Conservation (phyloP, 805 yeast genomes). For the Metahyphopichia silvanorum region DNA sequence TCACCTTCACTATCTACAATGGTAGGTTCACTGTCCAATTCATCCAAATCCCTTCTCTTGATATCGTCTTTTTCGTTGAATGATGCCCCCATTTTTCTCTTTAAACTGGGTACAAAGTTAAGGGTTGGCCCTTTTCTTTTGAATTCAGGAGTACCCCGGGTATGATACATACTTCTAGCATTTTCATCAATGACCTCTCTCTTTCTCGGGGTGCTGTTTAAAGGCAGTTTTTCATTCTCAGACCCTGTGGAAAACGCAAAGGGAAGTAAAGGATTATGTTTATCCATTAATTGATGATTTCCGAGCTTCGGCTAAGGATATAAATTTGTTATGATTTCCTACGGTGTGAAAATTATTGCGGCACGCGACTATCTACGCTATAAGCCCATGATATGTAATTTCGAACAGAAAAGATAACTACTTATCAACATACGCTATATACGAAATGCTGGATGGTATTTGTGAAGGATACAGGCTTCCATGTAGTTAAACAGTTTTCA, state of each 20-base stretch:
- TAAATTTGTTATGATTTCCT: no score
- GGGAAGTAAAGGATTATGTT: conserved; percentile 43
- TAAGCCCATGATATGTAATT: no score
- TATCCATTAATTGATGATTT: conserved; percentile 25
- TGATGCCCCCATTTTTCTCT: conserved; percentile 41
- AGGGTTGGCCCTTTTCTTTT: conserved; percentile 15
- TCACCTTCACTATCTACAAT: conserved; percentile 11
- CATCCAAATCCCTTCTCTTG: conserved; percentile 28
- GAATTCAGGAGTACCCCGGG: conserved; percentile 21
- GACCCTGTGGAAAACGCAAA: conserved; percentile 42
- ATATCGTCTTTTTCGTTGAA: conserved; percentile 41
- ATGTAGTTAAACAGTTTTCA: no score
- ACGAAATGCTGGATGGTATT: no score
- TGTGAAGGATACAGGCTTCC: no score
- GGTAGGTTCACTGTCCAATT: conserved; percentile 9
- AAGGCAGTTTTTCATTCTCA: conserved; percentile 23
- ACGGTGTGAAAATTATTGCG: no score
- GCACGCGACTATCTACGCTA: no score
- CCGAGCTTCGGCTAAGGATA: no score
- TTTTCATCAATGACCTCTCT: conserved; percentile 38
- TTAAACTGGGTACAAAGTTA: conserved; percentile 27
- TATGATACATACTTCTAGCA: conserved; percentile 44
- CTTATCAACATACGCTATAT: no score
- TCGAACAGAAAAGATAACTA: no score
- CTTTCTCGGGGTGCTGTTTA: conserved; percentile 40